phyloP scores from a whole-genome alignment of 441 rosid genomes.

The Jatropha podagrica region DNA sequence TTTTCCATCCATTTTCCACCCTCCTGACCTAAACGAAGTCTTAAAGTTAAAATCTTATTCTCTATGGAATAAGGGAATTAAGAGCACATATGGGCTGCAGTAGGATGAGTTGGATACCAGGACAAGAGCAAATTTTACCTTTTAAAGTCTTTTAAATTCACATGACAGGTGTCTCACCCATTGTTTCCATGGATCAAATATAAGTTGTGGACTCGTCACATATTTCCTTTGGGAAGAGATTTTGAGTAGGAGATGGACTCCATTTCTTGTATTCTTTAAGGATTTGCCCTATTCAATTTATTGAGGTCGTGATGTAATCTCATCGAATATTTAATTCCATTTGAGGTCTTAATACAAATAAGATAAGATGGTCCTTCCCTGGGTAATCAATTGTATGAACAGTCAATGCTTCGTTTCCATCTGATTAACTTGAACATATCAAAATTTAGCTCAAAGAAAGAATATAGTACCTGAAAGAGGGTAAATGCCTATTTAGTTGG shows the following conservation, averaged over 20 bases:
- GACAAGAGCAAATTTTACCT: neutral
- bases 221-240: neutral
- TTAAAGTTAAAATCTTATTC: neutral
- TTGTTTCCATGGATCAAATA: neutral
- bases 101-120: neutral
- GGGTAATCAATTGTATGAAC: neutral
- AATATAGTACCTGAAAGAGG: neutral
- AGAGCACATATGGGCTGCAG: neutral
- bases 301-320: neutral
- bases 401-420: neutral
- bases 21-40: no score
- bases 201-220: neutral
- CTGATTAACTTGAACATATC: neutral
- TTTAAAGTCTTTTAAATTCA: neutral
- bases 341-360: neutral
- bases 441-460: neutral
- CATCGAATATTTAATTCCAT: neutral
- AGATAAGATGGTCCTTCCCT: neutral
- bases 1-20: no score
- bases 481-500: neutral
- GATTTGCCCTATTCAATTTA: neutral
- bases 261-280: neutral
- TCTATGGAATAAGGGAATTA: neutral
- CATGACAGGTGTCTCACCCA: neutral
- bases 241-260: neutral